Percentiles rank a stretch among this genome's conserved stretches.
phyloP scores from a whole-genome alignment of 148 eudicot species.

The Rhododendron kiyosumense region DNA sequence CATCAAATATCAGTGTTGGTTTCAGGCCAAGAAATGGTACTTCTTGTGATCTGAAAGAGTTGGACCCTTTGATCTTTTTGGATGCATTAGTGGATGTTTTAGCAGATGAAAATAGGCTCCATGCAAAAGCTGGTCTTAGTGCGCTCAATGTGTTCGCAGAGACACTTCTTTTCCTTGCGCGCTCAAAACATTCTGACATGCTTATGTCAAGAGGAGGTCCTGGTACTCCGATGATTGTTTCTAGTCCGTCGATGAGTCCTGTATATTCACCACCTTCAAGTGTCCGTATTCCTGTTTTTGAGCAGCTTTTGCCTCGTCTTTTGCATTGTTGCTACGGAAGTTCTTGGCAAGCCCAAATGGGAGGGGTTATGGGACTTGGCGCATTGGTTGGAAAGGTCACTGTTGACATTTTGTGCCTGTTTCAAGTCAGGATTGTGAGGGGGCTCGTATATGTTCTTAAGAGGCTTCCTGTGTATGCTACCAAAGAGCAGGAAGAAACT shows the following conservation, averaged over 20 bases:
- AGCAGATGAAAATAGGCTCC: conserved; percentile 89
- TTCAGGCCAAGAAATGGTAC: conserved; percentile 46
- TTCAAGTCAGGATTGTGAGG: conserved; percentile 78
- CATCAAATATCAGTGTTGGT: conserved; percentile 38
- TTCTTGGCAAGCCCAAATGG: conserved; percentile 96
- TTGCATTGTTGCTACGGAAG: conserved; percentile 91
- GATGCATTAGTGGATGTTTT: conserved; percentile 94
- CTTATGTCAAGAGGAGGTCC: conserved; percentile 89
- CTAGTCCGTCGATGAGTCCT: conserved; percentile 96
- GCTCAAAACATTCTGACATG: conserved; percentile 62
- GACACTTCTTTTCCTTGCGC: conserved; percentile 77
- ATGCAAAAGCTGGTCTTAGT: conserved; percentile 87
- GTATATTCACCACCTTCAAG: conserved; percentile 95
- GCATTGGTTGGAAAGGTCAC: conserved; percentile 95
- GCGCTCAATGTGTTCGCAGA: conserved; percentile 76
- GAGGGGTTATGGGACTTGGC: conserved; percentile 94
- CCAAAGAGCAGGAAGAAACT: conserved; percentile 93
- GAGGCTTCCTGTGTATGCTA: conserved; percentile 88
- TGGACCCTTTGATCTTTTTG: conserved; percentile 89
- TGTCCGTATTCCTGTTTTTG: conserved; percentile 85
- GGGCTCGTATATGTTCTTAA: conserved; percentile 88
- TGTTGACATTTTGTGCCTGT: conserved; percentile 73
- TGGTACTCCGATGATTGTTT: conserved; percentile 92
- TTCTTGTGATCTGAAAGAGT: conserved; percentile 68
- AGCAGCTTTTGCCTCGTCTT: conserved; percentile 91